Evolutionary conservation across 805 yeast species (phyloP).

Genomic region (Zygosaccharomyces kombuchaensis): DNA sequence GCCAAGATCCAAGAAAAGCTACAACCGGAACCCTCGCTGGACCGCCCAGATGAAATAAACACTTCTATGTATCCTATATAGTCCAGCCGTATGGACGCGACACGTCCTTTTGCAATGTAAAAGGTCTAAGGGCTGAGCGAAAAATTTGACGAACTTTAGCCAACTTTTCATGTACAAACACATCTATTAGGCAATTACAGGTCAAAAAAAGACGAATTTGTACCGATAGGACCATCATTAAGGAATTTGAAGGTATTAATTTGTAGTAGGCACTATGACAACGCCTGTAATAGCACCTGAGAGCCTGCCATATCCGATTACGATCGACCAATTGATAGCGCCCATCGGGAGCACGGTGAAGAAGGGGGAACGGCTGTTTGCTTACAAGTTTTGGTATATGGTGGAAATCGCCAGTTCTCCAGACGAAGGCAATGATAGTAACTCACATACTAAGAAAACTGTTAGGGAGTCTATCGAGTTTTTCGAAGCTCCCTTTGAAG

Average conservation of each 20-base stretch:
- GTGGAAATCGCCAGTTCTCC: constrained; percentile 35
- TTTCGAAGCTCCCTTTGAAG: constrained; percentile 81
- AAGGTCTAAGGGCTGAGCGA: constrained; percentile 30
- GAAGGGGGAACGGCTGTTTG: constrained; percentile 38
- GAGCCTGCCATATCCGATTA: constrained; percentile 40
- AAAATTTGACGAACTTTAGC: constrained; percentile 27
- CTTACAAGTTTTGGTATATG: constrained; percentile 45
- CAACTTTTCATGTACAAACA: neutral
- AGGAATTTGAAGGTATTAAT: neutral
- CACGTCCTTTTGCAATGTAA: constrained; percentile 10
- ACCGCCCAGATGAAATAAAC: neutral
- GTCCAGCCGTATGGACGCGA: constrained; percentile 1
- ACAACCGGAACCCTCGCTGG: neutral
- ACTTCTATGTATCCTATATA: constrained; percentile 1
- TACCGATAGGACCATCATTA: constrained; percentile 4
- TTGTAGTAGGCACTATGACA: constrained; percentile 16
- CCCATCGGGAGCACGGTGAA: constrained; percentile 32
- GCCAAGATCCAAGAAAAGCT: neutral
- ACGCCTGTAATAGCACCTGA: constrained; percentile 25
- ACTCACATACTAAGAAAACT: constrained; percentile 27
- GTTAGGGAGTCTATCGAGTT: constrained; percentile 65
- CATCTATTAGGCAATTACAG: neutral
- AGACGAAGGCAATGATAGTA: constrained; percentile 20
- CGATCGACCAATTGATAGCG: constrained; percentile 35
- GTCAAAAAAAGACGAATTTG: neutral